Conservation (phyloP, 164 flowering plant genomes). For the Platanus orientalis region DNA sequence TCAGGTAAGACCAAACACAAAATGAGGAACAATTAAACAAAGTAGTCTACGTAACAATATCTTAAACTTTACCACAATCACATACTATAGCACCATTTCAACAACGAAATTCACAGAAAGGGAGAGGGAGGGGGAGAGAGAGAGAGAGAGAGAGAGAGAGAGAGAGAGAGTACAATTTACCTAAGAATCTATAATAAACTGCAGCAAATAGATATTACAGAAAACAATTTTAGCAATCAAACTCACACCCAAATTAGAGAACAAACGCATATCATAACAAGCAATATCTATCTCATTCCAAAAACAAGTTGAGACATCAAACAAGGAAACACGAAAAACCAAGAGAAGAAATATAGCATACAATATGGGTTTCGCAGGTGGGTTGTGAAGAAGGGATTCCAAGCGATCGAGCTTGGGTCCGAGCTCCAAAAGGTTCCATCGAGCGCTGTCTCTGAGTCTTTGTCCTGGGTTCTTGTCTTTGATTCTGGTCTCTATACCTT, state of each 20-base stretch:
- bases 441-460: constrained; percentile 10
- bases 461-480: constrained; percentile 10
- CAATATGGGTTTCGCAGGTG: constrained; percentile 25
- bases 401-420: constrained; percentile 26
- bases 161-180: too few relatives aligned
- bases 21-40: too few relatives aligned
- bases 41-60: too few relatives aligned
- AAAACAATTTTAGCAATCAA: not conserved
- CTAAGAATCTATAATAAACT: too few relatives aligned
- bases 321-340: not conserved
- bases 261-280: too few relatives aligned
- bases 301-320: not conserved
- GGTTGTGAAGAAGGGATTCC: constrained; percentile 27
- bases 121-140: too few relatives aligned
- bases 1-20: too few relatives aligned
- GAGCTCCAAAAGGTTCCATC: constrained; percentile 23
- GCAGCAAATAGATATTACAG: too few relatives aligned
- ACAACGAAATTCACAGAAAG: not conserved
- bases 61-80: too few relatives aligned
- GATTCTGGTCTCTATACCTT: constrained; percentile 17
- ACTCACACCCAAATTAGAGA: not conserved
- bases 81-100: too few relatives aligned
- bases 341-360: not conserved
- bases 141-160: too few relatives aligned
- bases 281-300: not conserved